Evolutionary conservation across 1,284 basidiomycete species (phyloP).

Genomic region (Cutaneotrichosporon cavernicola): DNA sequence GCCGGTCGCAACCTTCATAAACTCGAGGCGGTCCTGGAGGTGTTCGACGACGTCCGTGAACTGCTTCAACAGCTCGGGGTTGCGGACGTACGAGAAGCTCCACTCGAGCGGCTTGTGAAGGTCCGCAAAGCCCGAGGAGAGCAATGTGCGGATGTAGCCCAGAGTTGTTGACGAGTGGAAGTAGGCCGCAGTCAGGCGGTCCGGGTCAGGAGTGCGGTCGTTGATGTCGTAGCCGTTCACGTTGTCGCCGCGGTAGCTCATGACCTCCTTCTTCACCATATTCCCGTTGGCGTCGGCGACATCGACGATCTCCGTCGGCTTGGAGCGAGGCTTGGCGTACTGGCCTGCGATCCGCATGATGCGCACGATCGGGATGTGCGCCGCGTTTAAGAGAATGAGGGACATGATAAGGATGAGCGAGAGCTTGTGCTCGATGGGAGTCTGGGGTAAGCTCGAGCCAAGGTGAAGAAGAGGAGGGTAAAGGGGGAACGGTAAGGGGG

Average conservation of each 20-base stretch:
- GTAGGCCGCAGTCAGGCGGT: slow-evolving; percentile 82
- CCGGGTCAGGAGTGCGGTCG: slow-evolving; percentile 81
- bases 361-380: slow-evolving; percentile 84
- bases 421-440: slow-evolving; percentile 91
- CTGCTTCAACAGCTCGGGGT: slow-evolving; percentile 69
- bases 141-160: slow-evolving; percentile 84
- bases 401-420: slow-evolving; percentile 94
- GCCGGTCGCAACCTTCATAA: slow-evolving; percentile 73
- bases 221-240: slow-evolving; percentile 75
- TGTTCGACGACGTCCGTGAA: slow-evolving; percentile 82
- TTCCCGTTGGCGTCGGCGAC: slow-evolving; percentile 59
- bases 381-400: slow-evolving; percentile 90
- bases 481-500: too few relatives aligned
- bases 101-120: slow-evolving; percentile 87
- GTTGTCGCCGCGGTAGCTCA: slow-evolving; percentile 77
- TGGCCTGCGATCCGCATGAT: slow-evolving; percentile 92
- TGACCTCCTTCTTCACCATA: slow-evolving; percentile 49
- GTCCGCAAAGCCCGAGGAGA: slow-evolving; percentile 87
- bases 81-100: slow-evolving; percentile 89
- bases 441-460: slow-evolving; percentile 54
- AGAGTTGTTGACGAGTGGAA: slow-evolving; percentile 92
- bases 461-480: too few relatives aligned
- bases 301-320: slow-evolving; percentile 68
- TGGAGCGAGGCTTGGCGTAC: slow-evolving; percentile 93
- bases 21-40: slow-evolving; percentile 87